phyloP scores from a whole-genome alignment of 352 stramenopile genomes.

The Pythium utonaiense region DNA sequence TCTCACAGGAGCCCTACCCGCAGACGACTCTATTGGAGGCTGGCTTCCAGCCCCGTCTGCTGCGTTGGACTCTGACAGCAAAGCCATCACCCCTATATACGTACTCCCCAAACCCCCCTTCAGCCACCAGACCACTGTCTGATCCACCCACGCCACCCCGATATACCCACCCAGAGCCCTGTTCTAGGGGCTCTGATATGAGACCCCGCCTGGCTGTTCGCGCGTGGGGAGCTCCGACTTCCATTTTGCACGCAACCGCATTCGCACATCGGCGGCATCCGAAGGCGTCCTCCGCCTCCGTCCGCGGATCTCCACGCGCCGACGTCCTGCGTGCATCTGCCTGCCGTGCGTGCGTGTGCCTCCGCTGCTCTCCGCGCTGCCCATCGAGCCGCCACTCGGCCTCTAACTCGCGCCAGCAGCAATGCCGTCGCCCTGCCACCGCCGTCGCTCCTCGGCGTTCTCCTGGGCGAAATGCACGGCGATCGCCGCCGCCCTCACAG shows the following conservation, averaged over 20 bases:
- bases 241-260: background rate
- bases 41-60: constrained; percentile 9
- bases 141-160: too few relatives aligned
- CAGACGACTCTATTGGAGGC: background rate
- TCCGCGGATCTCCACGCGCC: background rate
- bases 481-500: background rate
- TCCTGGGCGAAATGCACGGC: background rate
- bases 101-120: background rate
- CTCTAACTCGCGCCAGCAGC: background rate
- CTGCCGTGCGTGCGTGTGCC: background rate
- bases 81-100: background rate
- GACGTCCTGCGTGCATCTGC: background rate
- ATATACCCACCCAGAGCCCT: background rate
- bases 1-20: constrained; percentile 1
- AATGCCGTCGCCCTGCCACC: background rate
- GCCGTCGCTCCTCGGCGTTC: background rate
- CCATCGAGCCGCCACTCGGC: background rate
- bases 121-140: too few relatives aligned
- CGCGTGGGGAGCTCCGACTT: background rate
- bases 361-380: background rate
- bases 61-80: constrained; percentile 1
- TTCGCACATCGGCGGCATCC: background rate
- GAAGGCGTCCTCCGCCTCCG: background rate
- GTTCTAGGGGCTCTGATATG: background rate
- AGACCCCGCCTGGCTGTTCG: background rate